Conservation (phyloP, 2,329 filamentous ascomycete species). For the Fusarium sp. region DNA sequence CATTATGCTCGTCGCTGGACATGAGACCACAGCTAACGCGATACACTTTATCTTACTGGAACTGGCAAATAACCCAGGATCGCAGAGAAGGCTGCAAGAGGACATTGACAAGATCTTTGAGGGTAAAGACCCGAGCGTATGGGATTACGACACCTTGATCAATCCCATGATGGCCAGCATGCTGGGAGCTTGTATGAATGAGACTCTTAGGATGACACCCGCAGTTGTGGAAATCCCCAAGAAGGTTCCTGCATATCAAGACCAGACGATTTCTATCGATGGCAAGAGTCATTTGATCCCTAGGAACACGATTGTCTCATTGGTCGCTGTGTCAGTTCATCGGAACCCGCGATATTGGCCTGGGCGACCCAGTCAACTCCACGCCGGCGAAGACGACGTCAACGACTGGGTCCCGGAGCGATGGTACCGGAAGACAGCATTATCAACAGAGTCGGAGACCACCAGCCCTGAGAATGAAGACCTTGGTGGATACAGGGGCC, state of each 20-base stretch:
- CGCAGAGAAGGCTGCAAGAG: slow-evolving; percentile 75
- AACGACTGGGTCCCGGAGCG: slow-evolving; percentile 79
- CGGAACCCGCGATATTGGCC: slow-evolving; percentile 83
- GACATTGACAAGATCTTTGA: slow-evolving; percentile 77
- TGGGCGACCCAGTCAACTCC: slow-evolving; percentile 60
- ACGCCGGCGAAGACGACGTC: slow-evolving; percentile 66
- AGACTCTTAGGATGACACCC: slow-evolving; percentile 79
- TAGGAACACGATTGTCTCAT: slow-evolving; percentile 65
- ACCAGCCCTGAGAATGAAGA: slow-evolving; percentile 60
- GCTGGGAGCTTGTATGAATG: slow-evolving; percentile 81
- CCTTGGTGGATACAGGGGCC: slow-evolving; percentile 70
- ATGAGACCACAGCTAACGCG: slow-evolving; percentile 84
- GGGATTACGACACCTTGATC: slow-evolving; percentile 79
- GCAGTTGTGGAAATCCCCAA: slow-evolving; percentile 82
- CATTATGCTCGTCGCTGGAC: slow-evolving; percentile 77
- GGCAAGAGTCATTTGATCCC: slow-evolving; percentile 72
- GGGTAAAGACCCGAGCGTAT: slow-evolving; percentile 68
- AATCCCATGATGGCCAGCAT: slow-evolving; percentile 76
- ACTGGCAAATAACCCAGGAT: slow-evolving; percentile 73
- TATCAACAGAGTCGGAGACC: slow-evolving; percentile 28
- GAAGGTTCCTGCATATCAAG: slow-evolving; percentile 61
- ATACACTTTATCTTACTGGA: slow-evolving; percentile 78
- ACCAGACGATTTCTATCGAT: slow-evolving; percentile 70
- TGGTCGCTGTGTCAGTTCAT: slow-evolving; percentile 70
- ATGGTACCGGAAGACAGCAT: slow-evolving; percentile 68